Conservation (phyloP, 495 filamentous ascomycete species). For the Clavariopsis aquatica region DNA sequence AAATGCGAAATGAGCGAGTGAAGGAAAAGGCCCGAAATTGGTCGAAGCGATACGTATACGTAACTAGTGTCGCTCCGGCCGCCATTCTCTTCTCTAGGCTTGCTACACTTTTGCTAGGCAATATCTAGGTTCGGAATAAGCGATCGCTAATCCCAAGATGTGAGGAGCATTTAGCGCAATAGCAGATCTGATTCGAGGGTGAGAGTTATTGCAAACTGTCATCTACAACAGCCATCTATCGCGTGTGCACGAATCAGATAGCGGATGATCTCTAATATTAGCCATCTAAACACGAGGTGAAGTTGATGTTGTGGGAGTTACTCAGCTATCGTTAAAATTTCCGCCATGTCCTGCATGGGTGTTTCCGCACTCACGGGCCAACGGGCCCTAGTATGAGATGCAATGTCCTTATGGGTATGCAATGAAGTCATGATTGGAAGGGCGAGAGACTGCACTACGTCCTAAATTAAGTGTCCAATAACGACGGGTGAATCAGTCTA, state of each 20-base stretch:
- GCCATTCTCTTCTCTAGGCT: constrained; percentile 3
- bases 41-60: constrained; percentile 24
- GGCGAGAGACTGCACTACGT: constrained; percentile 5
- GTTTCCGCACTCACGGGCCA: background rate
- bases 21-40: constrained; percentile 11
- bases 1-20: constrained; percentile 12
- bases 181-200: constrained; percentile 11
- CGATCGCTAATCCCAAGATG: background rate
- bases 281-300: constrained; percentile 20
- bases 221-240: constrained; percentile 11
- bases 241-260: constrained; percentile 22
- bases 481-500: background rate
- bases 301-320: constrained; percentile 18
- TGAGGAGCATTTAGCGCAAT: constrained; percentile 11
- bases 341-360: constrained; percentile 8
- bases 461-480: constrained; percentile 26
- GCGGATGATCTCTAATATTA: constrained; percentile 29
- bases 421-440: constrained; percentile 28
- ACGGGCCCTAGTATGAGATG: constrained; percentile 6
- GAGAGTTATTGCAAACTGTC: constrained; percentile 7
- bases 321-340: constrained; percentile 28
- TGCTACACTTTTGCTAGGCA: constrained; percentile 6
- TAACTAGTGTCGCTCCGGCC: constrained; percentile 5
- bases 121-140: constrained; percentile 9
- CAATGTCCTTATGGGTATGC: constrained; percentile 7